A percentile compares a stretch with the other conserved stretches of the same genome.
Evolutionary conservation across 768 basidiomycete genomes (phyloP).

Genomic region (Auriscalpium microsporum): DNA sequence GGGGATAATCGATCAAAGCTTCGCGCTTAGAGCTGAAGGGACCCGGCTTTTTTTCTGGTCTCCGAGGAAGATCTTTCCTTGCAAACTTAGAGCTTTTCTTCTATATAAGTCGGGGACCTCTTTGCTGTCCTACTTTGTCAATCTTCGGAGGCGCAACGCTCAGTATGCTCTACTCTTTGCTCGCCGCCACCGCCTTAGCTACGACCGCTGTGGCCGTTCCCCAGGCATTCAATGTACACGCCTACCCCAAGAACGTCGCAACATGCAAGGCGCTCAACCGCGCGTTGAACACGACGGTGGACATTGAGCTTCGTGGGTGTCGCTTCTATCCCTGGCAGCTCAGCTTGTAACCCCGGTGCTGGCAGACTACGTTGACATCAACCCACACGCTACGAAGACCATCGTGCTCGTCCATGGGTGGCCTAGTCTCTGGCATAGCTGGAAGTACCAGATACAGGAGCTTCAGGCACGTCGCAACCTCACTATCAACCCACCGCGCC

Average conservation of each 20-base stretch:
- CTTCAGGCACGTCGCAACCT: conserved; percentile 37
- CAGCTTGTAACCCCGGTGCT: background rate
- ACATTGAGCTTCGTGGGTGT: conserved; percentile 10
- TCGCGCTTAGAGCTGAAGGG: no score
- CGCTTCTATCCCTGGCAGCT: background rate
- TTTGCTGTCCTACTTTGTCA: no score
- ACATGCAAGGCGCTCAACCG: conserved; percentile 11
- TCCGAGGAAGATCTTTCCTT: no score
- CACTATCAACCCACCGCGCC: background rate
- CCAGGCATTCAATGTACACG: no score
- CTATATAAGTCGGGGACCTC: no score
- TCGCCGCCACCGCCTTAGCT: no score
- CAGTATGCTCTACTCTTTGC: no score
- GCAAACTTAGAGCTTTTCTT: no score
- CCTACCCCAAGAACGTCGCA: conserved; percentile 8
- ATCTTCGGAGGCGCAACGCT: no score
- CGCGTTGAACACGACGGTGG: conserved; percentile 1
- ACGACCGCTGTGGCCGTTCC: no score
- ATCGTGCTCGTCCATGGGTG: conserved; percentile 72
- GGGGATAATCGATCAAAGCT: no score
- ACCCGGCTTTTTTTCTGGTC: no score
- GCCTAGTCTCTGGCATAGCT: conserved; percentile 70
- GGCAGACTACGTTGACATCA: conserved; percentile 48
- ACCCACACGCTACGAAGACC: conserved; percentile 40
- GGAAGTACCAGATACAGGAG: conserved; percentile 62